These are phyloP conservation scores for Aspergillus panamensis DNA, from an alignment of 495 filamentous ascomycete species.

Conservation along the genomic window DNA sequence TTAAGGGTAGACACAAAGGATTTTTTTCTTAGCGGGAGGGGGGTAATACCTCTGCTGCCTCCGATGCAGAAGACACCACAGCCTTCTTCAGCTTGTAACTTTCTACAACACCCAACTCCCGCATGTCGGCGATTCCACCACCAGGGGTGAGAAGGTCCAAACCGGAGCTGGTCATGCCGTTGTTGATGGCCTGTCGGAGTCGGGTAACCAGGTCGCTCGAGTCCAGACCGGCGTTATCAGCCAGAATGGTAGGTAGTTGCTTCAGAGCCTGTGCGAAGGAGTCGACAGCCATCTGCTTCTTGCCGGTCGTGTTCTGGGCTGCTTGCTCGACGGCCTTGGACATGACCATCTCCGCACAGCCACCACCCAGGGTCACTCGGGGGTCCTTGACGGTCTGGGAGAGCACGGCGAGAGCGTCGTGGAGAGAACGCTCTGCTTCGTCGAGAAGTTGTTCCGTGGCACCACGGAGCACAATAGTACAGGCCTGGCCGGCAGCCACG, in stretches of 20 bases:
- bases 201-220: slow-evolving; percentile 90
- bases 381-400: slow-evolving; percentile 96
- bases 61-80: slow-evolving; percentile 89
- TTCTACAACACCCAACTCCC: slow-evolving; percentile 93
- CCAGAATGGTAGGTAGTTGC: slow-evolving; percentile 93
- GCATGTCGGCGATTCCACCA: slow-evolving; percentile 94
- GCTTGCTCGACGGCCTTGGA: slow-evolving; percentile 94
- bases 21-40: too few species aligned
- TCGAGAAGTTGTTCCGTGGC: slow-evolving; percentile 96
- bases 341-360: slow-evolving; percentile 98
- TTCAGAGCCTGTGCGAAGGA: slow-evolving; percentile 83
- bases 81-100: slow-evolving; percentile 98
- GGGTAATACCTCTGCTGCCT: slow-evolving; percentile 81
- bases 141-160: slow-evolving; percentile 86
- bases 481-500: slow-evolving; percentile 89
- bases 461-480: slow-evolving; percentile 93
- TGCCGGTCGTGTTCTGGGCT: slow-evolving; percentile 89
- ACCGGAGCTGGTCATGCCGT: slow-evolving; percentile 87
- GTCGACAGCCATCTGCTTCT: slow-evolving; percentile 91
- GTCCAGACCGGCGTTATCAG: slow-evolving; percentile 95
- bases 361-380: slow-evolving; percentile 88
- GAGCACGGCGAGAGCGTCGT: slow-evolving; percentile 94
- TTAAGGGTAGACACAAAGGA: too few species aligned
- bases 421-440: slow-evolving; percentile 91
- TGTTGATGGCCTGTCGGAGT: slow-evolving; percentile 88